Evolutionary conservation across 306 rosid species (phyloP).

Genomic region (Gillenia trifoliata): DNA sequence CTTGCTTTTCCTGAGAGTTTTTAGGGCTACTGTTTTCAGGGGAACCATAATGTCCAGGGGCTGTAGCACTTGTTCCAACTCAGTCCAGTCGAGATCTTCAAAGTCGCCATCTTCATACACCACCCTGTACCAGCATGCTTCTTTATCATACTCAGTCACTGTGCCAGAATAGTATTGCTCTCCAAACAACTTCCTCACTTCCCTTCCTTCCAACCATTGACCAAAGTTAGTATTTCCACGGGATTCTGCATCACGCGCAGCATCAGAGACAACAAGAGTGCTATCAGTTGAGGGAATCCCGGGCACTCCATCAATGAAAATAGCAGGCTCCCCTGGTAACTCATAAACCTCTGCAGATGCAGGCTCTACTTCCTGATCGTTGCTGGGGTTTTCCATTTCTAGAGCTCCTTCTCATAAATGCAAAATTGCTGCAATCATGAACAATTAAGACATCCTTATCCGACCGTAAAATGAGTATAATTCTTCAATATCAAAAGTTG

Average conservation of each 20-base stretch:
- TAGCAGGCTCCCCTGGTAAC: constrained; percentile 79
- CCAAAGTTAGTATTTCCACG: constrained; percentile 37
- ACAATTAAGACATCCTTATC: constrained; percentile 10
- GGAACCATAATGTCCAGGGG: constrained; percentile 71
- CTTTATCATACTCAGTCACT: constrained; percentile 57
- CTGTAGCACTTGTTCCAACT: constrained; percentile 63
- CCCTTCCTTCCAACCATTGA: constrained; percentile 83
- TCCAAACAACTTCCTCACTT: constrained; percentile 63
- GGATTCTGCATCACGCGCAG: constrained; percentile 21
- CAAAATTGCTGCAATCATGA: background rate
- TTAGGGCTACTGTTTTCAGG: constrained; percentile 56
- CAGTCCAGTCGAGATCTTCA: constrained; percentile 86
- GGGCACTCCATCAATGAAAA: constrained; percentile 73
- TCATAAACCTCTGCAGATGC: constrained; percentile 37
- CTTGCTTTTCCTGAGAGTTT: constrained; percentile 38
- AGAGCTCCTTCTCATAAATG: constrained; percentile 7
- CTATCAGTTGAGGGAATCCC: constrained; percentile 22
- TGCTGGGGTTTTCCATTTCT: constrained; percentile 36
- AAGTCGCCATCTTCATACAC: constrained; percentile 77
- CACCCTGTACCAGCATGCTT: constrained; percentile 68
- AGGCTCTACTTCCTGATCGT: constrained; percentile 28
- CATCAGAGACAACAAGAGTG: constrained; percentile 1
- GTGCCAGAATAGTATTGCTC: constrained; percentile 51
- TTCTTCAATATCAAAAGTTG: background rate
- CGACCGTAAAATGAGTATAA: background rate